Conservation (phyloP, 202 grass and related monocot species). For the Dendrocalamus latiflorus region DNA sequence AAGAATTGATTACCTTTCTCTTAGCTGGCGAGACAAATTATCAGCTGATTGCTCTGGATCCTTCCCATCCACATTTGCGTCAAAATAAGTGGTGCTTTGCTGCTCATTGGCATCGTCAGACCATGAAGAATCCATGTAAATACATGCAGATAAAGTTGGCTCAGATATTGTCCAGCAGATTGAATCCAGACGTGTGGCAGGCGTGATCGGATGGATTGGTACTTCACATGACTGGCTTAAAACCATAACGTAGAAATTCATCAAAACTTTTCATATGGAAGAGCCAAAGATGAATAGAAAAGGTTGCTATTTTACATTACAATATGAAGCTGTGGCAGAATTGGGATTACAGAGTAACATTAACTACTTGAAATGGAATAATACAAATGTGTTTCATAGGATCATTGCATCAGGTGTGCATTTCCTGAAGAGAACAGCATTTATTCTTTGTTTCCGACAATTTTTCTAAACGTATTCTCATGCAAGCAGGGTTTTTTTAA, state of each 20-base stretch:
- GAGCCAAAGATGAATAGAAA: constrained; percentile 4
- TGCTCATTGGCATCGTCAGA: constrained; percentile 68
- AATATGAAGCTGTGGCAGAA: no score
- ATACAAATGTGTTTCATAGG: not conserved
- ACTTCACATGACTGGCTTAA: constrained; percentile 71
- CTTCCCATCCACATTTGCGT: constrained; percentile 47
- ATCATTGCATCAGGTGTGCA: not conserved
- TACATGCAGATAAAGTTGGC: constrained; percentile 61
- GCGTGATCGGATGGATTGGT: constrained; percentile 75
- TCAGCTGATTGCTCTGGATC: no score
- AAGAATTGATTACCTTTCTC: constrained; percentile 58
- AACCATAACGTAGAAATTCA: constrained; percentile 35
- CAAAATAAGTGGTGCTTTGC: no score
- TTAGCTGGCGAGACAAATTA: constrained; percentile 60
- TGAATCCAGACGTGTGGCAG: constrained; percentile 69
- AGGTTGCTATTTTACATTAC: not conserved
- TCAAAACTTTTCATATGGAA: constrained; percentile 19
- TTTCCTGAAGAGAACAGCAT: not conserved
- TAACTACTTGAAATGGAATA: constrained; percentile 5
- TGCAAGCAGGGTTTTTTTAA: not conserved
- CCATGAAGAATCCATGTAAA: constrained; percentile 76
- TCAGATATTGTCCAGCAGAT: constrained; percentile 97
- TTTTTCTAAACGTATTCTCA: not conserved
- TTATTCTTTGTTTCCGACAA: not conserved
- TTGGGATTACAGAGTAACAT: not conserved